Evolutionary conservation across 495 filamentous ascomycete genomes (phyloP).

Genomic region (Parmelia sp.): DNA sequence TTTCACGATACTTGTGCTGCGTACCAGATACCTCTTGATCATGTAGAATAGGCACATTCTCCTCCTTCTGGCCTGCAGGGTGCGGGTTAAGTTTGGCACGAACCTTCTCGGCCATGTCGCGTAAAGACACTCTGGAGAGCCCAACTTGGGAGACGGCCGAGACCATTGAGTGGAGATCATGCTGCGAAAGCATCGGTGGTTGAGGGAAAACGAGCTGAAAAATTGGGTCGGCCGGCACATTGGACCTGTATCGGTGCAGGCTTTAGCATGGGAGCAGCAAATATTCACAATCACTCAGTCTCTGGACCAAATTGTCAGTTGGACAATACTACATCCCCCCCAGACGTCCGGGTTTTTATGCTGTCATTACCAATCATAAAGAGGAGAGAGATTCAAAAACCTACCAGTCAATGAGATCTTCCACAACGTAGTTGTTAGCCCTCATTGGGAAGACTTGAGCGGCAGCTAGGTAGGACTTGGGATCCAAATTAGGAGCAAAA

Average conservation of each 20-base stretch:
- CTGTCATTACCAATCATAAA: not conserved
- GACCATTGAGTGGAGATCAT: not conserved
- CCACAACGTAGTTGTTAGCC: slow-evolving; percentile 3
- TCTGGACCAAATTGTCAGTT: not conserved
- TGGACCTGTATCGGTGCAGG: slow-evolving; percentile 1
- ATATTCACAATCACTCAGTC: not conserved
- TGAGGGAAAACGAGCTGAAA: slow-evolving; percentile 5
- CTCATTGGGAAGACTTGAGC: slow-evolving; percentile 6
- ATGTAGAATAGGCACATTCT: not conserved
- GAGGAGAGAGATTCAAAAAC: not conserved
- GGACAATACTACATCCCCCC: not conserved
- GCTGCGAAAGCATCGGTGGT: not conserved
- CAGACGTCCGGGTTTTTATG: not conserved
- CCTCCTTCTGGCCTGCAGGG: slow-evolving; percentile 6
- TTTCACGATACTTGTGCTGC: slow-evolving; percentile 7
- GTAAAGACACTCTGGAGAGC: not conserved
- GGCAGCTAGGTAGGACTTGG: not conserved
- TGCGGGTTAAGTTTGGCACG: slow-evolving; percentile 4
- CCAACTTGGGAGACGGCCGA: not conserved
- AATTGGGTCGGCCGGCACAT: slow-evolving; percentile 3
- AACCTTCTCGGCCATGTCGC: not conserved
- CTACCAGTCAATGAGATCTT: slow-evolving; percentile 5
- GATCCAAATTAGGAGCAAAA: slow-evolving; percentile 1
- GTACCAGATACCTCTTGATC: slow-evolving; percentile 1
- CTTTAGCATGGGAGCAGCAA: not conserved